These are phyloP conservation scores for Bryoerythrophyllum caledonicum DNA, from an alignment of 225 moss, liverwort and hornwort species.

Conservation along the genomic window DNA sequence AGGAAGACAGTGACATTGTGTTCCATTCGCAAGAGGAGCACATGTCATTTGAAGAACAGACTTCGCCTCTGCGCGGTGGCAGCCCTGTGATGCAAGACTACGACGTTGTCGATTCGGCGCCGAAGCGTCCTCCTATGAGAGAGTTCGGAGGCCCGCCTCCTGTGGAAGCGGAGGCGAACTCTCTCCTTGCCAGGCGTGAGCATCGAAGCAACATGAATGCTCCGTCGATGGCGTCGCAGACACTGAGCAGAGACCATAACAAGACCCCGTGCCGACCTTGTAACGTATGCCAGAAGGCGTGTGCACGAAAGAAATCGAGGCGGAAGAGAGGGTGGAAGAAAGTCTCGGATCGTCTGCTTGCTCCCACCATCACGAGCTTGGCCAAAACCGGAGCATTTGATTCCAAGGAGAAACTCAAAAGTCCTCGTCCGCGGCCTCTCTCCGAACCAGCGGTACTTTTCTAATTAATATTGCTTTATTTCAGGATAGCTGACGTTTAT, in stretches of 20 bases:
- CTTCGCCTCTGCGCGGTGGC: conserved; percentile 41
- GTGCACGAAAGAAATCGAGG: conserved; percentile 21
- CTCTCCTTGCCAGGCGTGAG: conserved; percentile 30
- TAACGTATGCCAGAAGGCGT: conserved; percentile 13
- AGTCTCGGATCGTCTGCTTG: conserved; percentile 45
- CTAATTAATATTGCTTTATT: neutral
- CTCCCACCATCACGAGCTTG: conserved; percentile 60
- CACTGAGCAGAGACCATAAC: conserved; percentile 25
- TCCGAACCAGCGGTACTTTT: conserved; percentile 45
- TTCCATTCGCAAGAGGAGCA: conserved; percentile 54
- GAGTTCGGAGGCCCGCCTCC: conserved; percentile 26
- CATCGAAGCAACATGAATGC: conserved; percentile 14
- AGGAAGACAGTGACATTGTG: conserved; percentile 62
- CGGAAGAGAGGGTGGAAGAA: conserved; percentile 38
- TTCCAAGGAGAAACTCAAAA: conserved; percentile 31
- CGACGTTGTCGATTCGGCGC: conserved; percentile 44
- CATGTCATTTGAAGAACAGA: conserved; percentile 31
- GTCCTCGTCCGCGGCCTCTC: conserved; percentile 33
- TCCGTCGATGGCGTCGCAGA: conserved; percentile 42
- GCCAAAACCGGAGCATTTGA: conserved; percentile 43
- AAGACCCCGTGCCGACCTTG: neutral
- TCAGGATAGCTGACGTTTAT: too few species aligned
- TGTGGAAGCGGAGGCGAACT: conserved; percentile 34
- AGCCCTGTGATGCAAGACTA: conserved; percentile 25
- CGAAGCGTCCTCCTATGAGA: conserved; percentile 26